Conservation (phyloP, 768 basidiomycete species). For the Punctularia strigosozonata region DNA sequence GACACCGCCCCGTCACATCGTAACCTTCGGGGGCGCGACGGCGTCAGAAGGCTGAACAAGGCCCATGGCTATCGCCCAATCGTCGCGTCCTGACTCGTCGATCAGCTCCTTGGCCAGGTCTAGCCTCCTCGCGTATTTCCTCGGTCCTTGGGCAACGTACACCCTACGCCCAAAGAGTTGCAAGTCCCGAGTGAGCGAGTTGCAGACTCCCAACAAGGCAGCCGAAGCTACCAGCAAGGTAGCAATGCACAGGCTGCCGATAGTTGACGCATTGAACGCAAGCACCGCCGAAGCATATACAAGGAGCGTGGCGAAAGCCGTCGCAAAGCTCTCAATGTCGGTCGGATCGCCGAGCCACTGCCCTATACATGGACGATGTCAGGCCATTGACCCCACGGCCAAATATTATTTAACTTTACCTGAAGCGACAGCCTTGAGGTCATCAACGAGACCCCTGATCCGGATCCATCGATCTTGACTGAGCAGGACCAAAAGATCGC, state of each 20-base stretch:
- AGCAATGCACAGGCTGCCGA: background rate
- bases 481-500: background rate
- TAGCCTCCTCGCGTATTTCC: background rate
- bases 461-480: background rate
- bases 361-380: no score
- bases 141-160: background rate
- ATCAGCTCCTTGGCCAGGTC: constrained; percentile 4
- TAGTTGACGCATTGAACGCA: background rate
- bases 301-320: background rate
- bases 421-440: background rate
- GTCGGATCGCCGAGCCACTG: background rate
- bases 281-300: background rate
- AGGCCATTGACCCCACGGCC: no score
- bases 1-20: no score
- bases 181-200: background rate
- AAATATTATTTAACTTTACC: no score
- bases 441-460: background rate
- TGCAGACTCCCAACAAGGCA: background rate
- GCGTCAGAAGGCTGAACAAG: no score
- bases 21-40: no score
- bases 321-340: background rate
- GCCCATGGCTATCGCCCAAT: constrained; percentile 4
- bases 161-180: background rate
- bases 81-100: background rate
- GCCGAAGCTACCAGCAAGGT: background rate